Conservation (phyloP, 1,139 yeast species). For the Magnusiomyces ingens region DNA sequence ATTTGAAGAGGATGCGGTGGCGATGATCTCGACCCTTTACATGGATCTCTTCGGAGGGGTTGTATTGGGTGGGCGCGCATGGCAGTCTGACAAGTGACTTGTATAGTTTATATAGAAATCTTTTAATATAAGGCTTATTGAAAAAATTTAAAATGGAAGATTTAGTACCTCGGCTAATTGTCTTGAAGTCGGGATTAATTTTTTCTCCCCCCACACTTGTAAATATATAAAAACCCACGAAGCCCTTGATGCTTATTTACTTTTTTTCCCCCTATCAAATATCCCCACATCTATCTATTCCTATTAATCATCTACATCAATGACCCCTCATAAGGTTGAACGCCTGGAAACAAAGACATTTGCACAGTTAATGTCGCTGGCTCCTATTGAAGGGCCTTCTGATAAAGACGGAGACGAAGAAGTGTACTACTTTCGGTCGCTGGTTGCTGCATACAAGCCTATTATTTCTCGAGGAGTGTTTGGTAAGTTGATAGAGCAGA, state of each 20-base stretch:
- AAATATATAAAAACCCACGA: too few relatives aligned
- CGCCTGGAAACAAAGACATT: slow-evolving; percentile 21
- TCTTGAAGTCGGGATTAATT: too few relatives aligned
- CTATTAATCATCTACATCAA: neutral
- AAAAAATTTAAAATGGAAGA: too few relatives aligned
- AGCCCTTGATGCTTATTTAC: too few relatives aligned
- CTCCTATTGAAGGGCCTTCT: slow-evolving; percentile 18
- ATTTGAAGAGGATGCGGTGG: slow-evolving; percentile 34
- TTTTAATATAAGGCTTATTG: neutral
- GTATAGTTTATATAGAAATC: slow-evolving; percentile 5
- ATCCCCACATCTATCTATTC: neutral
- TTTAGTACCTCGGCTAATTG: too few relatives aligned
- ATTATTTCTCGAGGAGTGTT: slow-evolving; percentile 27
- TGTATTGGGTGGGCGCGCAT: slow-evolving; percentile 90
- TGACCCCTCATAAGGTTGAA: neutral
- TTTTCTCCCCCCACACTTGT: too few relatives aligned
- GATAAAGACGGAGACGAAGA: neutral
- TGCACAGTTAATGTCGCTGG: slow-evolving; percentile 23
- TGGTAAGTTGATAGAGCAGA: slow-evolving; percentile 17
- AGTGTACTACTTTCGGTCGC: slow-evolving; percentile 21
- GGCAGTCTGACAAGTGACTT: slow-evolving; percentile 96
- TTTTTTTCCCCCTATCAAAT: neutral
- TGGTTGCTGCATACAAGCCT: slow-evolving; percentile 25
- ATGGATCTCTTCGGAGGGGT: slow-evolving; percentile 87
- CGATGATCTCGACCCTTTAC: slow-evolving; percentile 98